These are phyloP conservation scores for Meripilus lineatus DNA, from an alignment of 1,284 basidiomycete genomes.

Conservation along the genomic window DNA sequence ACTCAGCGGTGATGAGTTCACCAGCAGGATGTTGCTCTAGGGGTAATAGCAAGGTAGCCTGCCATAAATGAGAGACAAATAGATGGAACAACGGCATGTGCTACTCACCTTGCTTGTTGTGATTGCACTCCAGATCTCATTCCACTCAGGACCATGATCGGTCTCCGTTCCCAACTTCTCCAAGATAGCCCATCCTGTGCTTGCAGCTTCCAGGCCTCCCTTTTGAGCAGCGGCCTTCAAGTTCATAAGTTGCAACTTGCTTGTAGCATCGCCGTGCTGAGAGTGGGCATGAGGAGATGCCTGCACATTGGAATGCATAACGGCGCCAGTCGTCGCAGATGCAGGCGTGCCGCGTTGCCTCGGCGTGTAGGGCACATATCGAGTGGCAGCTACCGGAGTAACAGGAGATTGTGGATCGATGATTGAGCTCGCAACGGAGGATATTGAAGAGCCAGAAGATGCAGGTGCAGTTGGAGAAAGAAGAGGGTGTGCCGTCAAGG, in stretches of 20 bases:
- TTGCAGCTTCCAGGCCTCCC: conserved; percentile 65
- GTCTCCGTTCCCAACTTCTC: conserved; percentile 71
- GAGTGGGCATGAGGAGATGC: conserved; percentile 31
- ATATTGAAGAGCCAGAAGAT: conserved; percentile 17
- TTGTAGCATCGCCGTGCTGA: conserved; percentile 50
- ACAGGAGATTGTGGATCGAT: conserved; percentile 19
- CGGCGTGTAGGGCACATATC: conserved; percentile 54
- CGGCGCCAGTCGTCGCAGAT: conserved; percentile 43
- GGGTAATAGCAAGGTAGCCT: conserved; percentile 81
- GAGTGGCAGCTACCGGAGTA: conserved; percentile 24
- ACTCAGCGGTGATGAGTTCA: conserved; percentile 63
- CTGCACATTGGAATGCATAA: conserved; percentile 35
- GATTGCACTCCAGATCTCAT: conserved; percentile 66
- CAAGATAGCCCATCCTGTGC: conserved; percentile 80
- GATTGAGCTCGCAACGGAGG: conserved; percentile 13
- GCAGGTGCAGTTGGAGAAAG: conserved; percentile 40
- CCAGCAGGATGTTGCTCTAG: conserved; percentile 45
- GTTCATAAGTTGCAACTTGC: conserved; percentile 72
- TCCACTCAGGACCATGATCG: conserved; percentile 64
- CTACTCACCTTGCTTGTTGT: conserved; percentile 61
- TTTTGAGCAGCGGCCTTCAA: conserved; percentile 77
- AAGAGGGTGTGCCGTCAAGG: conserved; percentile 57
- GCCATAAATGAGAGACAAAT: conserved; percentile 7
- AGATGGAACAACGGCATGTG: conserved; percentile 1
- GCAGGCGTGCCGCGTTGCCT: conserved; percentile 47